Evolutionary conservation across 805 yeast genomes (phyloP).

Genomic region (Candida germanica): DNA sequence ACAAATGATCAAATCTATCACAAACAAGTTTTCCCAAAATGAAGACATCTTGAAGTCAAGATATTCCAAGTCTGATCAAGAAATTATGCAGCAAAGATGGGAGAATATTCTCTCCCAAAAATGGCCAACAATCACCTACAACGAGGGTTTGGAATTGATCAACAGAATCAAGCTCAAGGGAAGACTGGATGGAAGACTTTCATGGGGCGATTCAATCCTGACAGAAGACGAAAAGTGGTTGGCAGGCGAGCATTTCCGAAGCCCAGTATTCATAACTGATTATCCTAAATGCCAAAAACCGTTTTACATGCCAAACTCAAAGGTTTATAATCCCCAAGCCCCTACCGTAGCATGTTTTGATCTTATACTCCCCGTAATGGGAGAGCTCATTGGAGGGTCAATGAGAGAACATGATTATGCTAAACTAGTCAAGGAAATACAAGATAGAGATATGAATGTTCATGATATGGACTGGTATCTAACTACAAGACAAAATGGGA

Average conservation of each 20-base stretch:
- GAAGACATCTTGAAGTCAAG: slow-evolving; percentile 34
- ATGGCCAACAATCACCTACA: slow-evolving; percentile 75
- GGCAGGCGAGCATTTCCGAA: slow-evolving; percentile 61
- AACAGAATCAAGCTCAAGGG: slow-evolving; percentile 38
- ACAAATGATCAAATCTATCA: slow-evolving; percentile 57
- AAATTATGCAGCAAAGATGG: slow-evolving; percentile 56
- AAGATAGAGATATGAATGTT: slow-evolving; percentile 51
- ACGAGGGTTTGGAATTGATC: slow-evolving; percentile 62
- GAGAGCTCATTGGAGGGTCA: slow-evolving; percentile 94
- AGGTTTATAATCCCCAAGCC: slow-evolving; percentile 22
- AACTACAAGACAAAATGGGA: slow-evolving; percentile 68
- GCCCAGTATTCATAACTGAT: slow-evolving; percentile 86
- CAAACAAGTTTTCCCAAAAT: slow-evolving; percentile 9
- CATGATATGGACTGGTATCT: slow-evolving; percentile 77
- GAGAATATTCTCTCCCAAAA: slow-evolving; percentile 36
- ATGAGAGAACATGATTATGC: slow-evolving; percentile 72
- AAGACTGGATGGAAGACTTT: slow-evolving; percentile 18
- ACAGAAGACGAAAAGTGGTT: slow-evolving; percentile 92
- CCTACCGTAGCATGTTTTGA: slow-evolving; percentile 88
- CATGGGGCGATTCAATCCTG: slow-evolving; percentile 72
- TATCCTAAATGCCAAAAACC: slow-evolving; percentile 82
- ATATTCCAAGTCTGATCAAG: slow-evolving; percentile 35
- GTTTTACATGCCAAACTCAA: slow-evolving; percentile 78
- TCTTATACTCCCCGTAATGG: slow-evolving; percentile 82
- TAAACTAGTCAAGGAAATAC: slow-evolving; percentile 48